Percentiles rank a stretch among this genome's conserved stretches.
Conservation (phyloP, 768 basidiomycete genomes). For the Mycena belliarum region DNA sequence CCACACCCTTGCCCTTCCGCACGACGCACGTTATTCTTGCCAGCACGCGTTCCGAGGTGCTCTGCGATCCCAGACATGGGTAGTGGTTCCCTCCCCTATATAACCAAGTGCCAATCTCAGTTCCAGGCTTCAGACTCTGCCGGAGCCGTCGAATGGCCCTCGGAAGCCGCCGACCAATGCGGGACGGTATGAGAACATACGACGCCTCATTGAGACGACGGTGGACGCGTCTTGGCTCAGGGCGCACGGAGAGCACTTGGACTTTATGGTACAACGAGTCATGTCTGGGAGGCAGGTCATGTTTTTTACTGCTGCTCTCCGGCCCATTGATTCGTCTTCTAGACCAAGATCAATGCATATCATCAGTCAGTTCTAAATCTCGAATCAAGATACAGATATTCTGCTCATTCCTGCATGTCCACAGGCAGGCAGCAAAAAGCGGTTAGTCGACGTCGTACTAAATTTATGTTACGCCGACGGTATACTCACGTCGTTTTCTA, state of each 20-base stretch:
- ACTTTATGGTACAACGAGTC: conserved; percentile 16
- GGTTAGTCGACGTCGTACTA: conserved; percentile 3
- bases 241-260: conserved; percentile 3
- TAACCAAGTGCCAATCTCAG: neutral
- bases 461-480: neutral
- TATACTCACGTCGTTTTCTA: neutral
- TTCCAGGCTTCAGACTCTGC: conserved; percentile 4
- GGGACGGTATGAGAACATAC: conserved; percentile 9
- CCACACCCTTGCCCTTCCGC: conserved; percentile 25
- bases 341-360: conserved; percentile 17
- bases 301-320: neutral
- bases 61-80: conserved; percentile 14
- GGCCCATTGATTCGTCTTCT: neutral
- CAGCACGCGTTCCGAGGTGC: conserved; percentile 18
- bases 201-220: conserved; percentile 11
- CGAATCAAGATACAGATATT: neutral
- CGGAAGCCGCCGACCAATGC: neutral
- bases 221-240: conserved; percentile 16
- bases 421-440: conserved; percentile 21
- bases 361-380: conserved; percentile 16
- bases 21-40: conserved; percentile 28
- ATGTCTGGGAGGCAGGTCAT: conserved; percentile 4
- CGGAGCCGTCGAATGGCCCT: neutral
- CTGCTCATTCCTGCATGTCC: neutral
- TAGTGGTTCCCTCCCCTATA: neutral